Evolutionary conservation across 2,329 filamentous ascomycete genomes (phyloP).

Genomic region (Periglandula ipomoeae): DNA sequence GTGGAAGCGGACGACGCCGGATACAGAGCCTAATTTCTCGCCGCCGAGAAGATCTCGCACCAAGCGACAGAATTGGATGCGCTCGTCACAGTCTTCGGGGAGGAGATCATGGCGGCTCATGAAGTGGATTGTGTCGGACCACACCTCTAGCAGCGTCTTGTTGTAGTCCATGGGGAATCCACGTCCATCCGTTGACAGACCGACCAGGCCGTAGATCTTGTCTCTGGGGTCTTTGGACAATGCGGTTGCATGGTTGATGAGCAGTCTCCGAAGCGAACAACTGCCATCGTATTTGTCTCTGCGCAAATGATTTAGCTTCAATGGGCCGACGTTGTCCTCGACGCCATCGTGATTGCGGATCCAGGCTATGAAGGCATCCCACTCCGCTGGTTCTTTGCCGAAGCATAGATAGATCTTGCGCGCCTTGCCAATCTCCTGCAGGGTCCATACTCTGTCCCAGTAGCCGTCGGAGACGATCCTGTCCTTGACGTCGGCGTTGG

Average conservation of each 20-base stretch:
- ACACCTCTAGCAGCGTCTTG: conserved; percentile 16
- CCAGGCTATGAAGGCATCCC: conserved; percentile 8
- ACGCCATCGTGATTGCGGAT: conserved; percentile 4
- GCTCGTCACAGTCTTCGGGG: conserved; percentile 1
- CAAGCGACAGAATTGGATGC: conserved; percentile 5
- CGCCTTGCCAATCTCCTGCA: conserved; percentile 12
- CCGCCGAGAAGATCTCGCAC: conserved; percentile 9
- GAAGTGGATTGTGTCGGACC: conserved; percentile 14
- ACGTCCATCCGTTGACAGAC: conserved; percentile 12
- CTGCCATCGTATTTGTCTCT: conserved; percentile 10
- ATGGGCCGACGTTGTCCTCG: conserved; percentile 2
- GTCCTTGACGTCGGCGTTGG: neutral
- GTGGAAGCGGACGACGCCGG: conserved; percentile 8
- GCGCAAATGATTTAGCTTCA: conserved; percentile 7
- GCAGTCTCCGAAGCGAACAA: conserved; percentile 8
- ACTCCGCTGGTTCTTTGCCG: conserved; percentile 5
- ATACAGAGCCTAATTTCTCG: conserved; percentile 6
- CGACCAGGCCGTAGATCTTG: conserved; percentile 18
- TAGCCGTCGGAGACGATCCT: conserved; percentile 8
- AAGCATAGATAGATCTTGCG: conserved; percentile 9
- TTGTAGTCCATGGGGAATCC: conserved; percentile 15
- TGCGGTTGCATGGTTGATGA: conserved; percentile 8
- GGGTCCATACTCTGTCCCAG: conserved; percentile 12
- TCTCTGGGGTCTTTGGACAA: conserved; percentile 14
- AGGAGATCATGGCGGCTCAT: conserved; percentile 10